A percentile compares a stretch with the other conserved stretches of the same genome.
Conservation (phyloP, 768 basidiomycete species). For the Pisolithus sp. region DNA sequence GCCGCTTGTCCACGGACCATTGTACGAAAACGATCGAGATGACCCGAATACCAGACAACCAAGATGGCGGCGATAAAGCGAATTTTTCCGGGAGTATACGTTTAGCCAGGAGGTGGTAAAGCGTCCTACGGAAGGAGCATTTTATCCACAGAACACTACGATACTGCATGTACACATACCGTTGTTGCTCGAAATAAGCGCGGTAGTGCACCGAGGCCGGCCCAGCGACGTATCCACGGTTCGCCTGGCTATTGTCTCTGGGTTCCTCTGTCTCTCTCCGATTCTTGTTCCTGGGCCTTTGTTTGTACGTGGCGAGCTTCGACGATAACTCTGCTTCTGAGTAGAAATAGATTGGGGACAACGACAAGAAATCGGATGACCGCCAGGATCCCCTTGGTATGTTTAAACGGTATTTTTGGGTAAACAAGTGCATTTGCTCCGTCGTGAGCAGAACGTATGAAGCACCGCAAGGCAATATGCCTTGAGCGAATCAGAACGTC, state of each 20-base stretch:
- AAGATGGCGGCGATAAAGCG: constrained; percentile 24
- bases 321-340: constrained; percentile 25
- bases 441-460: constrained; percentile 39
- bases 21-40: constrained; percentile 33
- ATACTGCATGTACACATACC: constrained; percentile 22
- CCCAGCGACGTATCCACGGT: constrained; percentile 28
- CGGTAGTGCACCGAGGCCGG: constrained; percentile 23
- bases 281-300: constrained; percentile 31
- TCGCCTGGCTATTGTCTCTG: constrained; percentile 38
- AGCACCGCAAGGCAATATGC: constrained; percentile 37
- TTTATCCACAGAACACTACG: background rate
- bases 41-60: constrained; percentile 28
- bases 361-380: constrained; percentile 32
- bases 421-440: constrained; percentile 25
- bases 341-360: constrained; percentile 44
- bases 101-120: constrained; percentile 27
- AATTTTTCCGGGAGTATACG: constrained; percentile 25
- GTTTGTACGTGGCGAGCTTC: constrained; percentile 35
- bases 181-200: constrained; percentile 43
- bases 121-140: constrained; percentile 13
- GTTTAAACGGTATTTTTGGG: constrained; percentile 10
- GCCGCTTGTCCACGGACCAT: constrained; percentile 30
- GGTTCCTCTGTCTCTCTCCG: constrained; percentile 7
- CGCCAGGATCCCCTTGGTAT: constrained; percentile 10
- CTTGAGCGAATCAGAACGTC: constrained; percentile 19